phyloP scores from a whole-genome alignment of 202 grass and related monocot species.

The Saccharum hybrid region DNA sequence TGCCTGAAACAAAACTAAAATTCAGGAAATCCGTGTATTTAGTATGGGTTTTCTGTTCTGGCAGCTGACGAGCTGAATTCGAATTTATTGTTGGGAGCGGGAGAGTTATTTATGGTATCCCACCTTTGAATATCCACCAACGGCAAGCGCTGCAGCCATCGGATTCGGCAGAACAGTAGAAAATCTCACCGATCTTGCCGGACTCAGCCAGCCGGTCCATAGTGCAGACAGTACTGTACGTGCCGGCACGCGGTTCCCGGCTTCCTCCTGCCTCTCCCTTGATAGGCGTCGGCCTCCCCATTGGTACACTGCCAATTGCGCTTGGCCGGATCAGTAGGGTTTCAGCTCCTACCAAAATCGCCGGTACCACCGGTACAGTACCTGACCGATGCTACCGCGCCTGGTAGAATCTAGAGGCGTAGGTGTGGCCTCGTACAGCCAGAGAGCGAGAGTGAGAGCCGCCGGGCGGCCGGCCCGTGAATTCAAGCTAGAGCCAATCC shows the following conservation, averaged over 20 bases:
- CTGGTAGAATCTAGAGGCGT: not conserved
- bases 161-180: conserved; percentile 6
- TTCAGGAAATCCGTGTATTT: too few relatives aligned
- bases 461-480: too few relatives aligned
- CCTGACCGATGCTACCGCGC: too few relatives aligned
- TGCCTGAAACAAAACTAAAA: too few relatives aligned
- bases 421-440: not conserved
- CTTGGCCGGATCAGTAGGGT: not conserved
- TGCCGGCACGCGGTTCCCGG: not conserved
- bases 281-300: too few relatives aligned
- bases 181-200: not conserved
- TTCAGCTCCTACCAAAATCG: not conserved
- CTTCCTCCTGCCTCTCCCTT: not conserved
- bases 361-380: not conserved
- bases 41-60: not conserved
- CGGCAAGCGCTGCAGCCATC: too few relatives aligned
- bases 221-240: not conserved
- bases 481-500: too few relatives aligned
- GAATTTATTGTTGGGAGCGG: not conserved
- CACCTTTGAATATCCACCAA: too few relatives aligned
- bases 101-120: too few relatives aligned
- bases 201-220: not conserved
- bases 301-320: not conserved
- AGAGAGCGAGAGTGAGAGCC: too few relatives aligned
- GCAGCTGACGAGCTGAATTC: not conserved